Conservation (phyloP, 2,329 filamentous ascomycete genomes). For the Chaetomium globosum region DNA sequence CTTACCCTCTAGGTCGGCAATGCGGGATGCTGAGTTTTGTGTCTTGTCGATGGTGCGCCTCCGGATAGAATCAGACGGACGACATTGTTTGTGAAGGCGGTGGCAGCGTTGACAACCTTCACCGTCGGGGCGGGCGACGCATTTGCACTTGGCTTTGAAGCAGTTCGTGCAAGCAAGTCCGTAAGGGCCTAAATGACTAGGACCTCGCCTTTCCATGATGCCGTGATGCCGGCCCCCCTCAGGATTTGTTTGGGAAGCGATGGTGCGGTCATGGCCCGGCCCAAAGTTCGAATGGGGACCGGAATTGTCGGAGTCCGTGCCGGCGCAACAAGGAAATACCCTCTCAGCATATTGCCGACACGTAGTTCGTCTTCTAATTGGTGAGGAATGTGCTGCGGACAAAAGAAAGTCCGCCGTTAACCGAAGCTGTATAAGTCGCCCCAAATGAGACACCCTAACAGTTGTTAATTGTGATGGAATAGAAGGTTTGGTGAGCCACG, state of each 20-base stretch:
- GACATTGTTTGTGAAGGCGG: constrained; percentile 4
- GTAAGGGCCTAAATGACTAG: constrained; percentile 8
- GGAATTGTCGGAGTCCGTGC: constrained; percentile 14
- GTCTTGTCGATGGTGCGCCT: constrained; percentile 27
- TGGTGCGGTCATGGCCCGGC: background rate
- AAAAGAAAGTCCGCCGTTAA: background rate
- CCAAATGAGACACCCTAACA: background rate
- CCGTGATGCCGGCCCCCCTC: too few species aligned
- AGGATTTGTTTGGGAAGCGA: background rate
- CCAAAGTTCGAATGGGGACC: background rate
- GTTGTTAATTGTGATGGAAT: background rate
- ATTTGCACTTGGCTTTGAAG: constrained; percentile 12
- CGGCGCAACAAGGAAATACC: background rate
- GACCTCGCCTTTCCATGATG: background rate
- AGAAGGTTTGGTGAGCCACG: too few species aligned
- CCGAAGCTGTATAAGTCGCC: background rate
- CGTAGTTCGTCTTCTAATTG: background rate
- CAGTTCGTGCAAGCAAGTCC: constrained; percentile 2
- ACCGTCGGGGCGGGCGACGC: constrained; percentile 8
- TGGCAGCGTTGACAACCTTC: constrained; percentile 7
- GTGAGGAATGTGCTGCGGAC: background rate
- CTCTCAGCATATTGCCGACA: too few species aligned
- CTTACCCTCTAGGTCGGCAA: constrained; percentile 43
- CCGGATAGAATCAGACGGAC: constrained; percentile 2
- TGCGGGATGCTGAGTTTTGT: constrained; percentile 40